Evolutionary conservation across 2,329 filamentous ascomycete species (phyloP).

Genomic region (Clonostachys rosea): DNA sequence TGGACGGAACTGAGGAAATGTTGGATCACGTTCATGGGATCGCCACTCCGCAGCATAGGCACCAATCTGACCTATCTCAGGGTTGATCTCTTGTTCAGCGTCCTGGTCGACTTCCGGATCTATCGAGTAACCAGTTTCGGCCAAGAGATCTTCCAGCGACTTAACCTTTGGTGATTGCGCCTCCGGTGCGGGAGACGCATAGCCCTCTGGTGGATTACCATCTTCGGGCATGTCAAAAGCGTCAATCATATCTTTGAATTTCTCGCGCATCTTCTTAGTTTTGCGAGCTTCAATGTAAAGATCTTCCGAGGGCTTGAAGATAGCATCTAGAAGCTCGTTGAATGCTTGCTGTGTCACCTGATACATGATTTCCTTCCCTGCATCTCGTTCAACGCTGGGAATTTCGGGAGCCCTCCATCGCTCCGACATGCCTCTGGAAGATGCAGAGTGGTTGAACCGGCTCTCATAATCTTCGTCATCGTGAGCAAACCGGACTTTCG

Average conservation of each 20-base stretch:
- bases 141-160: constrained; percentile 29
- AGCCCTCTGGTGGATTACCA: constrained; percentile 7
- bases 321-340: constrained; percentile 82
- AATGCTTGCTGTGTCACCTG: constrained; percentile 89
- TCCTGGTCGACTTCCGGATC: constrained; percentile 24
- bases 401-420: constrained; percentile 76
- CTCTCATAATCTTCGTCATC: constrained; percentile 66
- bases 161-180: constrained; percentile 7
- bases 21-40: constrained; percentile 46
- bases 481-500: constrained; percentile 74
- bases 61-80: not conserved
- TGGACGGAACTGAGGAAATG: constrained; percentile 66
- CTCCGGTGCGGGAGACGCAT: constrained; percentile 3
- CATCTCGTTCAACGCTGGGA: constrained; percentile 74
- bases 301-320: constrained; percentile 81
- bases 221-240: constrained; percentile 6
- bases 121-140: constrained; percentile 38
- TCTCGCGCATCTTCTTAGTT: constrained; percentile 57
- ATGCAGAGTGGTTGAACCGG: constrained; percentile 67
- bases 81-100: constrained; percentile 13
- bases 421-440: constrained; percentile 67
- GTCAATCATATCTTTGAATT: constrained; percentile 44
- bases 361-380: constrained; percentile 84
- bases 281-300: constrained; percentile 63
- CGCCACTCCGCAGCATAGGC: constrained; percentile 8